A percentile compares a stretch with the other conserved stretches of the same genome.
Conservation (phyloP, 2,329 filamentous ascomycete species). For the Coniochaeta sp. region DNA sequence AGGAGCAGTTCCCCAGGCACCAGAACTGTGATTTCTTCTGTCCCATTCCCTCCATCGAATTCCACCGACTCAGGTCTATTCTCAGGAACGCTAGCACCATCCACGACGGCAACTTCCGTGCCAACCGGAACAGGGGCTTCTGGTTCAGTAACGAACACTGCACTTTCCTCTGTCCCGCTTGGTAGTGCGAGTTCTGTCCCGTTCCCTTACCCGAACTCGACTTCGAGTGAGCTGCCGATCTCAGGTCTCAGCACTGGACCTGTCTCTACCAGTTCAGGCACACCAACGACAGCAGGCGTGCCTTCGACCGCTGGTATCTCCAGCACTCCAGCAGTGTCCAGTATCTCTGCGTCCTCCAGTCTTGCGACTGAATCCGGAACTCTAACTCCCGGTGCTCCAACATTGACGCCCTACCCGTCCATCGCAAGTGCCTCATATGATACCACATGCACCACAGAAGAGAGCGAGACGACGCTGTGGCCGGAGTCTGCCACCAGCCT, state of each 20-base stretch:
- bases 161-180: not conserved
- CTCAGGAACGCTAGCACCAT: not conserved
- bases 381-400: not conserved
- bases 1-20: not conserved
- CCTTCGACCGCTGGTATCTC: not conserved
- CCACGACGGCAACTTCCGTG: not conserved
- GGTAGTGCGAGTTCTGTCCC: not conserved
- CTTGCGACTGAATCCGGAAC: not conserved
- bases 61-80: not conserved
- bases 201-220: not conserved
- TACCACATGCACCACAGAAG: not conserved
- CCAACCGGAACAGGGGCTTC: not conserved
- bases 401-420: not conserved
- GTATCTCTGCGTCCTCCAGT: not conserved
- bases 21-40: not conserved
- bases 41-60: not conserved
- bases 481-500: not conserved
- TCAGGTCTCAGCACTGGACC: not conserved
- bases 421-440: not conserved
- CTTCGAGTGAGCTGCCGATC: not conserved
- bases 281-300: not conserved
- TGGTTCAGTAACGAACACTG: not conserved
- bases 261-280: not conserved
- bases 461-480: not conserved
- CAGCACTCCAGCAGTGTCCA: not conserved